These are phyloP conservation scores for Reutealis trisperma DNA, from an alignment of 345 rosid genomes.

Conservation along the genomic window DNA sequence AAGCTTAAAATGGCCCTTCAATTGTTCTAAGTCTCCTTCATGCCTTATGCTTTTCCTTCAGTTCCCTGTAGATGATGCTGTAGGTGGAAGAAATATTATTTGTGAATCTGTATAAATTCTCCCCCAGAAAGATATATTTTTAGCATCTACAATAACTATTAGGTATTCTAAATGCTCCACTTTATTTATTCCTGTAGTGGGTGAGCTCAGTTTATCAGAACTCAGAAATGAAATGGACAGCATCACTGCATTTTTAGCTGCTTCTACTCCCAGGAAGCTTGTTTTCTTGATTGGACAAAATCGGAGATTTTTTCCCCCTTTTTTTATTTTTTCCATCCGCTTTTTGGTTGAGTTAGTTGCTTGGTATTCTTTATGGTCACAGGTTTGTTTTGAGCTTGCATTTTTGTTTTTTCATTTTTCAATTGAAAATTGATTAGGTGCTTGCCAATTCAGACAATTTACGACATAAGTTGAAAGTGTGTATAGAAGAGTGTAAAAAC, in stretches of 20 bases:
- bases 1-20: slow-evolving; percentile 87
- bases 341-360: slow-evolving; percentile 42
- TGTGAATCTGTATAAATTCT: slow-evolving; percentile 32
- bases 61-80: slow-evolving; percentile 34
- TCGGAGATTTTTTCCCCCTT: not conserved
- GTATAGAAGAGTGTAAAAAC: slow-evolving; percentile 56
- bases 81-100: slow-evolving; percentile 41
- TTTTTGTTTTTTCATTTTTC: slow-evolving; percentile 29
- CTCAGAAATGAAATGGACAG: slow-evolving; percentile 62
- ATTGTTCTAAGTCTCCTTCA: slow-evolving; percentile 57
- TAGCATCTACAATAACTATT: not conserved
- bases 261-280: slow-evolving; percentile 74
- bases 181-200: slow-evolving; percentile 38
- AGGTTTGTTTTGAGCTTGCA: slow-evolving; percentile 60
- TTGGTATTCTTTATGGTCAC: slow-evolving; percentile 46
- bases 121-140: slow-evolving; percentile 1
- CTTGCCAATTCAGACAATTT: slow-evolving; percentile 39
- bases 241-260: slow-evolving; percentile 85
- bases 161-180: slow-evolving; percentile 12
- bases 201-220: slow-evolving; percentile 32
- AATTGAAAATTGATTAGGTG: slow-evolving; percentile 32
- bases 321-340: slow-evolving; percentile 9
- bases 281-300: slow-evolving; percentile 31
- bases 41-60: slow-evolving; percentile 30
- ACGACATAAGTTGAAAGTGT: slow-evolving; percentile 49